Evolutionary conservation across 805 yeast genomes (phyloP).

Genomic region (Torulaspora microellipsoides): DNA sequence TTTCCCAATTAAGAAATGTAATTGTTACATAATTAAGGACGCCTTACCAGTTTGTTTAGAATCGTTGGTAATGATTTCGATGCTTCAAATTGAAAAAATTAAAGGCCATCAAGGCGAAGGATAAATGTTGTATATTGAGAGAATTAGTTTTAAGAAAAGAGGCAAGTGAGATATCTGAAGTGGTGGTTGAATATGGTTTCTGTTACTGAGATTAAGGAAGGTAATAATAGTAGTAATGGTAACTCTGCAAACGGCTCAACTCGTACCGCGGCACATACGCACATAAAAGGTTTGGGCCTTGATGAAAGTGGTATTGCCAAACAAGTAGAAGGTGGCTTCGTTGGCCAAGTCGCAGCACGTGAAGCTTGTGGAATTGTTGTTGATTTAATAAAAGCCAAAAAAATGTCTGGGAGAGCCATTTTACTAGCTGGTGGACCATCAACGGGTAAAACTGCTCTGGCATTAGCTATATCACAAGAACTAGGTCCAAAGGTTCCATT

Average conservation of each 20-base stretch:
- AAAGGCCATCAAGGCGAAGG: too few species aligned
- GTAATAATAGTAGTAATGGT: conserved; percentile 41
- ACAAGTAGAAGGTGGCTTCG: conserved; percentile 79
- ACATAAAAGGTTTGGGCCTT: conserved; percentile 89
- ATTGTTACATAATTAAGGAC: not conserved
- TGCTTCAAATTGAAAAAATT: too few species aligned
- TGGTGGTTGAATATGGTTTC: conserved; percentile 51
- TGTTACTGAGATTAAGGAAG: conserved; percentile 69
- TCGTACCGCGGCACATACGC: conserved; percentile 94
- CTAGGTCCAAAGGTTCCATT: conserved; percentile 97
- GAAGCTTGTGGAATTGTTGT: conserved; percentile 95
- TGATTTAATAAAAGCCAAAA: conserved; percentile 85
- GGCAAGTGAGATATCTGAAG: too few species aligned
- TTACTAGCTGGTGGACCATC: conserved; percentile 97
- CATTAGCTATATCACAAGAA: conserved; percentile 92
- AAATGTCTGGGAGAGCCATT: conserved; percentile 94
- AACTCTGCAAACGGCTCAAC: conserved; percentile 17
- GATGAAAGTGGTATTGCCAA: conserved; percentile 88
- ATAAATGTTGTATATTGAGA: too few species aligned
- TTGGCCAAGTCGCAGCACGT: conserved; percentile 66
- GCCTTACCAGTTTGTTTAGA: not conserved
- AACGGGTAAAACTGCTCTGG: conserved; percentile 96
- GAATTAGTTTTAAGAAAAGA: too few species aligned
- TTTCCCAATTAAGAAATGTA: not conserved
- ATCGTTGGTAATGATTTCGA: too few species aligned